Evolutionary conservation across 495 filamentous ascomycete genomes (phyloP).

Genomic region (Xylaria intraflava): DNA sequence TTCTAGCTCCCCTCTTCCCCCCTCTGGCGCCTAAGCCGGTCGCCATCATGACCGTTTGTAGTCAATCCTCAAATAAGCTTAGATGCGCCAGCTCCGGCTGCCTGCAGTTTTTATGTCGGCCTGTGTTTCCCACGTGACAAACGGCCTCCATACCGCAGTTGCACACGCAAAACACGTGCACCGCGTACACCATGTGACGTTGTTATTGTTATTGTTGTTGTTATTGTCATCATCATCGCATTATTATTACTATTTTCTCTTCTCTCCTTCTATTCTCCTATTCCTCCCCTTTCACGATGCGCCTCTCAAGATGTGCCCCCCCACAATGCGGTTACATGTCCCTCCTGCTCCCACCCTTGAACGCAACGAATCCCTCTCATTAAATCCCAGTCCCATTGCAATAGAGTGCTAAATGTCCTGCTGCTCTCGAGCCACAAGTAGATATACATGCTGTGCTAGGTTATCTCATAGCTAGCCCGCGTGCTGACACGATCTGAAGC

Average conservation of each 20-base stretch:
- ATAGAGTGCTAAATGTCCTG: not conserved
- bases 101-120: slow-evolving; percentile 26
- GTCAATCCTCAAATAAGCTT: slow-evolving; percentile 28
- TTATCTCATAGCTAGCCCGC: not conserved
- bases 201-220: not conserved
- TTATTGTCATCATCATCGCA: not conserved
- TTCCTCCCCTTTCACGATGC: not conserved
- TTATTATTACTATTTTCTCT: not conserved
- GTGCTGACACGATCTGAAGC: slow-evolving; percentile 6
- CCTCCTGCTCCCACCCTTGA: not conserved
- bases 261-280: not conserved
- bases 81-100: slow-evolving; percentile 23
- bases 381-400: not conserved
- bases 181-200: not conserved
- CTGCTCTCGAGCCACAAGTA: not conserved
- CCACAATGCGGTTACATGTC: not conserved
- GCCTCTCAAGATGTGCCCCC: too few relatives aligned
- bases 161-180: slow-evolving; percentile 1
- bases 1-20: not conserved
- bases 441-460: not conserved
- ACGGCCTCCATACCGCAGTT: slow-evolving; percentile 16
- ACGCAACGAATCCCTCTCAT: not conserved
- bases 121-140: slow-evolving; percentile 34
- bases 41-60: slow-evolving; percentile 25
- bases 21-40: not conserved